phyloP scores from a whole-genome alignment of 163 green algal species.

The Volvox carteri region DNA sequence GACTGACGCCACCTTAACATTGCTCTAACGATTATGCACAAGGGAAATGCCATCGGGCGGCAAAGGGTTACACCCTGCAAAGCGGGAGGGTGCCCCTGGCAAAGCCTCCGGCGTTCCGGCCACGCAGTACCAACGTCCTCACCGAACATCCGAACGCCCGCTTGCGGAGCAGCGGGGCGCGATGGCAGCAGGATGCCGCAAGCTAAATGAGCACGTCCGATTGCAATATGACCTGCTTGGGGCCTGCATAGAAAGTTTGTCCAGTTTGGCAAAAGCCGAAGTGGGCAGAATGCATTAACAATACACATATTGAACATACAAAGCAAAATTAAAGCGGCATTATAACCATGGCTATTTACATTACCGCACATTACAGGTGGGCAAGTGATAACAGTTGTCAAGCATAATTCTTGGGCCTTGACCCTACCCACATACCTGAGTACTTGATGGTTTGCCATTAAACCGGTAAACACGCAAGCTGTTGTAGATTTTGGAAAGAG shows the following conservation, averaged over 20 bases:
- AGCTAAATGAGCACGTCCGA: not conserved
- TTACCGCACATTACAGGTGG: no score
- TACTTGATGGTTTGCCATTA: not conserved
- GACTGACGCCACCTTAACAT: no score
- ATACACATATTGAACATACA: no score
- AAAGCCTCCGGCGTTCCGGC: not conserved
- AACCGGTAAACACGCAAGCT: not conserved
- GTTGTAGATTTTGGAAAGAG: not conserved
- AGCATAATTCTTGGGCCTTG: not conserved
- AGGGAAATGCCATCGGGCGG: no score
- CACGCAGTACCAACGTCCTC: constrained; percentile 31
- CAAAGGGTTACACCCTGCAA: no score
- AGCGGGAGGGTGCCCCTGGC: no score
- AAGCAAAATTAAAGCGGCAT: no score
- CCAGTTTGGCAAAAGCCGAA: no score
- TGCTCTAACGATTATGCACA: no score
- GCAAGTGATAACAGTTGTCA: not conserved
- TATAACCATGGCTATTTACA: no score
- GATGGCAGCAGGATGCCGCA: not conserved
- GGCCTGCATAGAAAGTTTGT: not conserved
- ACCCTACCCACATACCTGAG: constrained; percentile 25
- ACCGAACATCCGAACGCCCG: constrained; percentile 4
- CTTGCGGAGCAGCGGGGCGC: not conserved
- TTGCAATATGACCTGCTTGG: not conserved
- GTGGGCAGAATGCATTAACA: no score